Conservation (phyloP, 306 rosid species). For the Sesbania bispinosa region DNA sequence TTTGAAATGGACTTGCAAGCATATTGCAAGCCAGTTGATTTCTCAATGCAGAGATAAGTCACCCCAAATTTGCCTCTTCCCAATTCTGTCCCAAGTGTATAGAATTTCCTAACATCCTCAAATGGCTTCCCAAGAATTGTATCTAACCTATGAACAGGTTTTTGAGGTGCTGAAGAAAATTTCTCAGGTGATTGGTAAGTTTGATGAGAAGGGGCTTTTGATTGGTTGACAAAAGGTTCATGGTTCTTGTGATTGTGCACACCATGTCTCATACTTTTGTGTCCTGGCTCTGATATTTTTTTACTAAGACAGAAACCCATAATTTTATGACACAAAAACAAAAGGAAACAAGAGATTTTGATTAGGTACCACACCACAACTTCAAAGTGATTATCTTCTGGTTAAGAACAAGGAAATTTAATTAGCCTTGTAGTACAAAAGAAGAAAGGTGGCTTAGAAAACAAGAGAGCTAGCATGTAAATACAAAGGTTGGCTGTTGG, state of each 20-base stretch:
- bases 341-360: background rate
- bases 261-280: slow-evolving; percentile 35
- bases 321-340: background rate
- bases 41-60: slow-evolving; percentile 69
- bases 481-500: no score
- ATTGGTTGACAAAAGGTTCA: slow-evolving; percentile 39
- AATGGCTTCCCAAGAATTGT: slow-evolving; percentile 64
- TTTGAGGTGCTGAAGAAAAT: no score
- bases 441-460: no score
- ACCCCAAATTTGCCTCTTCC: slow-evolving; percentile 97
- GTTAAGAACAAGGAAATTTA: no score
- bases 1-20: slow-evolving; percentile 91
- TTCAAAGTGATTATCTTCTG: background rate
- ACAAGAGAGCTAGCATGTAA: no score
- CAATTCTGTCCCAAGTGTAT: slow-evolving; percentile 67
- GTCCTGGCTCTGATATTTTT: slow-evolving; percentile 30
- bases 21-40: slow-evolving; percentile 54
- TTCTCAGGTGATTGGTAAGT: slow-evolving; percentile 37
- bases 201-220: slow-evolving; percentile 40
- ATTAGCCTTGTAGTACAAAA: no score
- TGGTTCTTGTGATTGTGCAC: slow-evolving; percentile 32
- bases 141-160: slow-evolving; percentile 30
- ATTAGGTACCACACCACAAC: no score
- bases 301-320: slow-evolving; percentile 76
- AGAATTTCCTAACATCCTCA: slow-evolving; percentile 64